Conservation (phyloP, 2,329 filamentous ascomycete species). For the Diaporthe vaccinii region DNA sequence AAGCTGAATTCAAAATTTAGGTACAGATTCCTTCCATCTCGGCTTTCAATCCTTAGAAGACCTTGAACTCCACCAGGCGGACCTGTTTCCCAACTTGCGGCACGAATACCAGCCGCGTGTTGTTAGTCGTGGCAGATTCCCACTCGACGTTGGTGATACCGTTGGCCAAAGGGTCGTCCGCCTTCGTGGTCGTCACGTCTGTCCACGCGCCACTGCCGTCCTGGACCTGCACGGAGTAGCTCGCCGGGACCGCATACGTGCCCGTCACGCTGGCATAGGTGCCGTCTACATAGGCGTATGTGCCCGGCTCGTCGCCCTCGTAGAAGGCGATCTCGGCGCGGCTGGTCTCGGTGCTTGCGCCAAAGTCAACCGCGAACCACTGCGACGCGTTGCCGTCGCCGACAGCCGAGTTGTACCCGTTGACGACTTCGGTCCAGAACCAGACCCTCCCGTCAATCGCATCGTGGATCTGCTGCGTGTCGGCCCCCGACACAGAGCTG, state of each 20-base stretch:
- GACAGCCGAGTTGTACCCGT: conserved; percentile 53
- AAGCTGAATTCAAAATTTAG: conserved; percentile 27
- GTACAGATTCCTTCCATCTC: not conserved
- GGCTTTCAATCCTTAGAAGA: conserved; percentile 44
- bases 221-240: conserved; percentile 49
- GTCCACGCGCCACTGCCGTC: conserved; percentile 46
- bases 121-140: conserved; percentile 45
- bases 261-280: conserved; percentile 32
- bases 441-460: conserved; percentile 56
- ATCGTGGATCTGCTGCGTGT: conserved; percentile 49
- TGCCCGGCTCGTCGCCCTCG: conserved; percentile 45
- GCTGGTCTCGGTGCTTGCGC: conserved; percentile 45
- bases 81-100: conserved; percentile 50
- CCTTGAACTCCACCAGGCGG: conserved; percentile 55
- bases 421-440: conserved; percentile 55
- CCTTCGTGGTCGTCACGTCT: conserved; percentile 45
- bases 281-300: conserved; percentile 36
- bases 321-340: conserved; percentile 55
- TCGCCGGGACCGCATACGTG: conserved; percentile 46
- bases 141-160: conserved; percentile 53
- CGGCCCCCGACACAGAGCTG: conserved; percentile 47
- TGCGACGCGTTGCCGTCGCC: conserved; percentile 47
- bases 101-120: conserved; percentile 51
- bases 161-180: conserved; percentile 49
- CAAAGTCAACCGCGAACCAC: conserved; percentile 56